Percentiles rank a stretch among this genome's conserved stretches.
These are phyloP conservation scores for Macaranga tanarius DNA, from an alignment of 441 rosid species.

Conservation along the genomic window DNA sequence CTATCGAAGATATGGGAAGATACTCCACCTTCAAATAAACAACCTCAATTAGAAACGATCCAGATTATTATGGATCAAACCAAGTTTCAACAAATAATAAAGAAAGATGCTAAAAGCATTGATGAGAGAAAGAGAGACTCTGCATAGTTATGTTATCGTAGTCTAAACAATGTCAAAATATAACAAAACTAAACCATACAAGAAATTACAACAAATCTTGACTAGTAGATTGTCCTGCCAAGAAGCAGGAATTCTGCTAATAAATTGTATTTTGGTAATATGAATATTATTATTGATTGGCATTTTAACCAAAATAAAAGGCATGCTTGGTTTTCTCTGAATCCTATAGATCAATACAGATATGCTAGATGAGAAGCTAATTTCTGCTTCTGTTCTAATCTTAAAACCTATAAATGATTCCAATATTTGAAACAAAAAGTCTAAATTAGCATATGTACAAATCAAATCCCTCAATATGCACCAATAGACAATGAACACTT, in stretches of 20 bases:
- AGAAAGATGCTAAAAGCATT: not conserved
- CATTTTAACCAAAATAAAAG: not conserved
- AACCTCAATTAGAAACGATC: conserved; percentile 11
- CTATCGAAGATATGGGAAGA: conserved; percentile 80
- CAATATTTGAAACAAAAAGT: no score
- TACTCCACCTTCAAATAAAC: conserved; percentile 72
- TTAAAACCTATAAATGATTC: no score
- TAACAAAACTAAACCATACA: not conserved
- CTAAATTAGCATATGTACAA: no score
- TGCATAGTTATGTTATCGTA: not conserved
- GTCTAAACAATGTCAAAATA: not conserved
- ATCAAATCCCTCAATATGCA: no score
- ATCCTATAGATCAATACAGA: not conserved
- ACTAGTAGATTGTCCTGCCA: not conserved
- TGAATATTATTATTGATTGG: not conserved
- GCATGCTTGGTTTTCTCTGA: not conserved
- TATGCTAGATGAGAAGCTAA: not conserved
- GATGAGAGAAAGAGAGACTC: not conserved
- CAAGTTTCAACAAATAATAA: not conserved
- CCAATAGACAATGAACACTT: no score
- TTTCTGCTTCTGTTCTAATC: not conserved
- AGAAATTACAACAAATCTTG: not conserved
- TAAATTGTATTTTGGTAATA: not conserved
- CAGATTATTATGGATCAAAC: not conserved
- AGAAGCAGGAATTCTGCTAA: not conserved